Conservation (phyloP, 441 rosid species). For the Pelargonium myrrhifolium region DNA sequence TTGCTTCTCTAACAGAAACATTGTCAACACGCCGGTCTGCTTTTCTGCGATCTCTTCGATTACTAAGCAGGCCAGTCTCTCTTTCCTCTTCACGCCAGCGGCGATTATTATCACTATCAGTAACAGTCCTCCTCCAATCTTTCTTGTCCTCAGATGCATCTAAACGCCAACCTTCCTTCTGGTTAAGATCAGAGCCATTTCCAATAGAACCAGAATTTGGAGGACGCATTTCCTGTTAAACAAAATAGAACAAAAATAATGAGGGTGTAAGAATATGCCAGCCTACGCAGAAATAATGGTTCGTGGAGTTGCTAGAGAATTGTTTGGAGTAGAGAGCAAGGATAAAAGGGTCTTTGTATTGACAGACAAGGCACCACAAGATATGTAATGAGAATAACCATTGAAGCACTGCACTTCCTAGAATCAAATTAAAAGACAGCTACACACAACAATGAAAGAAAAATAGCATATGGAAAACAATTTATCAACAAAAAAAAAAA, state of each 20-base stretch:
- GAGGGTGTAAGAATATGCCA: not conserved
- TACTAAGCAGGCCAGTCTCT: conserved; percentile 78
- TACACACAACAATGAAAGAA: not conserved
- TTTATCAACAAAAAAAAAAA: not conserved
- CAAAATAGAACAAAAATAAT: not conserved
- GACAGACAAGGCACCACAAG: not conserved
- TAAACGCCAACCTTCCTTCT: conserved; percentile 76
- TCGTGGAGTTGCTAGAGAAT: not conserved
- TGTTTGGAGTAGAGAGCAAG: no score
- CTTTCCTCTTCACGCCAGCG: conserved; percentile 99
- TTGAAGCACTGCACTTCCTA: not conserved
- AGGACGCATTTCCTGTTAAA: conserved; percentile 54
- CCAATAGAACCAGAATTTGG: conserved; percentile 47
- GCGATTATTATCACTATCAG: conserved; percentile 53
- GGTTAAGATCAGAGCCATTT: conserved; percentile 44
- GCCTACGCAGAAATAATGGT: no score
- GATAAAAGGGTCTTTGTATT: no score
- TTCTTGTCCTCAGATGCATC: conserved; percentile 79
- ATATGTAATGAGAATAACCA: not conserved
- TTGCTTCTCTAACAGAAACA: conserved; percentile 40
- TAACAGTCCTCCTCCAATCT: conserved; percentile 61
- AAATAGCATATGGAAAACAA: not conserved
- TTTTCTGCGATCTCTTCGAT: conserved; percentile 69
- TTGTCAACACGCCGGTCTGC: conserved; percentile 60
- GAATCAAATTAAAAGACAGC: not conserved